These are phyloP conservation scores for Ophiostoma tasmaniense DNA, from an alignment of 2,329 filamentous ascomycete species.

Conservation along the genomic window DNA sequence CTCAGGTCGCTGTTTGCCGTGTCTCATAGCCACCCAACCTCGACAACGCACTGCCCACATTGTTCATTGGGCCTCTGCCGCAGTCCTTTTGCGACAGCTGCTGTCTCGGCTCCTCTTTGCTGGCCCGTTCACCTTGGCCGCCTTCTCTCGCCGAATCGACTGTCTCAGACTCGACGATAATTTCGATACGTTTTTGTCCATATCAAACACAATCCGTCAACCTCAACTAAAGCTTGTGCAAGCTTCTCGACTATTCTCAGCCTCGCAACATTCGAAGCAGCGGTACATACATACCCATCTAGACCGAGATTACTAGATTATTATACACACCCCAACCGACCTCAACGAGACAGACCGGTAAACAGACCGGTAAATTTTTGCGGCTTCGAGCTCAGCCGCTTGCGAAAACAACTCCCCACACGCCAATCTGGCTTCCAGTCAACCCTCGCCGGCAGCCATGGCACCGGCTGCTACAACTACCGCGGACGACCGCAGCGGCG, in stretches of 20 bases:
- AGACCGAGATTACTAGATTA: too few species aligned
- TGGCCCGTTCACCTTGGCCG: neutral
- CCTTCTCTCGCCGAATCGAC: neutral
- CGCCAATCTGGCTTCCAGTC: constrained; percentile 10
- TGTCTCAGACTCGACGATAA: neutral
- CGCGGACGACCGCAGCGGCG: constrained; percentile 15
- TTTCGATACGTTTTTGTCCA: neutral
- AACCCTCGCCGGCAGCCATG: constrained; percentile 23
- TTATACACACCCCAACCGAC: too few species aligned
- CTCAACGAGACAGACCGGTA: neutral
- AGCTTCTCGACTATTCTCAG: neutral
- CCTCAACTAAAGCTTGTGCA: neutral
- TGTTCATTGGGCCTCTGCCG: neutral
- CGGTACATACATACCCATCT: too few species aligned
- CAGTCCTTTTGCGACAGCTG: neutral
- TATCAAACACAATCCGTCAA: neutral
- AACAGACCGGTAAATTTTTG: too few species aligned
- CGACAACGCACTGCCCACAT: neutral
- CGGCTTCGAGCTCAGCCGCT: neutral
- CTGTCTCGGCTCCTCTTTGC: neutral
- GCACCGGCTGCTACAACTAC: constrained; percentile 26
- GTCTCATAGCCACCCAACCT: neutral
- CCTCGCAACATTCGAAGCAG: neutral
- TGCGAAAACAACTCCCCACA: neutral
- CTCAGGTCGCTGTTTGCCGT: neutral